phyloP scores from a whole-genome alignment of 2,329 filamentous ascomycete species.

The Ceratocystiopsis minuta region DNA sequence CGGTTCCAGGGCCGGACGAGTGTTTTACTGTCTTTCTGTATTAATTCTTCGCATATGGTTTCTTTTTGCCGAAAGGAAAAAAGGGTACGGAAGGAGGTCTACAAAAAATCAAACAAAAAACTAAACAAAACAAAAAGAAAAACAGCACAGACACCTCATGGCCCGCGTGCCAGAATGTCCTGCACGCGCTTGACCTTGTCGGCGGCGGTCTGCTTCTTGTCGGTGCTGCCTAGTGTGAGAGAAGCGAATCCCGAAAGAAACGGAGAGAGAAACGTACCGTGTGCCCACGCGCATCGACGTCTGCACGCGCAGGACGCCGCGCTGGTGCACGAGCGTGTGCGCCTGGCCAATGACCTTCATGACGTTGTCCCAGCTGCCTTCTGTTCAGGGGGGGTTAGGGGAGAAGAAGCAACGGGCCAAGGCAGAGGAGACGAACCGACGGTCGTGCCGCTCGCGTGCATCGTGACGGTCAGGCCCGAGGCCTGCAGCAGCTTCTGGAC shows the following conservation, averaged over 20 bases:
- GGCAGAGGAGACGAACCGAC: slow-evolving; percentile 42
- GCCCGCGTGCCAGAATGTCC: slow-evolving; percentile 23
- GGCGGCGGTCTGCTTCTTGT: slow-evolving; percentile 65
- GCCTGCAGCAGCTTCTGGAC: slow-evolving; percentile 72
- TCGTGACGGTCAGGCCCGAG: slow-evolving; percentile 64
- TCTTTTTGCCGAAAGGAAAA: too few species aligned
- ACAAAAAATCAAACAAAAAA: too few species aligned
- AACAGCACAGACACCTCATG: not conserved
- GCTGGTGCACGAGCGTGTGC: slow-evolving; percentile 57
- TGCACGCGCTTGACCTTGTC: slow-evolving; percentile 57
- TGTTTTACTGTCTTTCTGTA: too few species aligned
- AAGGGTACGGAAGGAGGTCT: too few species aligned
- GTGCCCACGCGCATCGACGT: slow-evolving; percentile 75
- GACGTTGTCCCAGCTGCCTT: slow-evolving; percentile 81
- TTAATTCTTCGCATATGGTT: too few species aligned
- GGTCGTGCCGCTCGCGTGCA: slow-evolving; percentile 90
- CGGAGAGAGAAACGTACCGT: slow-evolving; percentile 25
- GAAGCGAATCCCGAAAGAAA: too few species aligned
- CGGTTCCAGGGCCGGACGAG: too few species aligned
- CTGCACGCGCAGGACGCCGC: slow-evolving; percentile 69
- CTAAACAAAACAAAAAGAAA: not conserved
- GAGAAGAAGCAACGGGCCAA: not conserved
- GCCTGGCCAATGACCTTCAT: slow-evolving; percentile 75
- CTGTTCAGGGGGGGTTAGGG: slow-evolving; percentile 27
- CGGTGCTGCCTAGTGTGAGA: slow-evolving; percentile 28